These are phyloP conservation scores for Cutaneotrichosporon mucoides DNA, from an alignment of 1,284 basidiomycete genomes.

Conservation along the genomic window DNA sequence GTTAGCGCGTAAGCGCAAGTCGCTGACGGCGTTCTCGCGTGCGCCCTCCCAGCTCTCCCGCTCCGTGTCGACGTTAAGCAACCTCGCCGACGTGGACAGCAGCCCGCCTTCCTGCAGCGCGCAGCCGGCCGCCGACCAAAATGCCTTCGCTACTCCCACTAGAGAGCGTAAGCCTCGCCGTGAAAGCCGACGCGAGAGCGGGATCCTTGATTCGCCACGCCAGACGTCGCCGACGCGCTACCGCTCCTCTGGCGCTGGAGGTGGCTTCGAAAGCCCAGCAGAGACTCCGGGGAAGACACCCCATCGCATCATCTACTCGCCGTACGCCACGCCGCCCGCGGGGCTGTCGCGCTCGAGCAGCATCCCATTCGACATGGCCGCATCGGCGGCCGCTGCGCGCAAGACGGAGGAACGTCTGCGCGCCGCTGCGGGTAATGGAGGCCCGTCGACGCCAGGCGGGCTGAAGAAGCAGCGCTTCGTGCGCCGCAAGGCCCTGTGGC, in stretches of 20 bases:
- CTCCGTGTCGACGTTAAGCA: conserved; percentile 12
- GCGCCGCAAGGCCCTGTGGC: conserved; percentile 32
- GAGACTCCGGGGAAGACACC: neutral
- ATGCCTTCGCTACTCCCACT: conserved; percentile 14
- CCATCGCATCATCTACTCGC: conserved; percentile 22
- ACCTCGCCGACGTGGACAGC: conserved; percentile 10
- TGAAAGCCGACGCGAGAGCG: conserved; percentile 17
- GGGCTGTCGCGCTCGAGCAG: conserved; percentile 30
- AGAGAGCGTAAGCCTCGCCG: conserved; percentile 2
- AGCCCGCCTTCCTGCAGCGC: neutral
- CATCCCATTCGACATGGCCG: conserved; percentile 44
- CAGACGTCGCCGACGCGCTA: neutral
- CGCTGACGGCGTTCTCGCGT: conserved; percentile 39
- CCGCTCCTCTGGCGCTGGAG: neutral
- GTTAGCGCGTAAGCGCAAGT: conserved; percentile 32
- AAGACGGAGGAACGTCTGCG: conserved; percentile 18
- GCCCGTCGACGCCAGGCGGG: neutral
- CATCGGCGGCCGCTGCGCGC: conserved; percentile 26
- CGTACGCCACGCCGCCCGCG: conserved; percentile 38
- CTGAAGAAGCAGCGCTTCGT: conserved; percentile 35
- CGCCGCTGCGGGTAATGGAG: neutral
- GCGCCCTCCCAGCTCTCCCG: conserved; percentile 35
- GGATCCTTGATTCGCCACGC: neutral
- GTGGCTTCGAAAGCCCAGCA: neutral
- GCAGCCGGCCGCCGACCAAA: neutral